Conservation (phyloP, 495 filamentous ascomycete species). For the Aspergillus wentii region DNA sequence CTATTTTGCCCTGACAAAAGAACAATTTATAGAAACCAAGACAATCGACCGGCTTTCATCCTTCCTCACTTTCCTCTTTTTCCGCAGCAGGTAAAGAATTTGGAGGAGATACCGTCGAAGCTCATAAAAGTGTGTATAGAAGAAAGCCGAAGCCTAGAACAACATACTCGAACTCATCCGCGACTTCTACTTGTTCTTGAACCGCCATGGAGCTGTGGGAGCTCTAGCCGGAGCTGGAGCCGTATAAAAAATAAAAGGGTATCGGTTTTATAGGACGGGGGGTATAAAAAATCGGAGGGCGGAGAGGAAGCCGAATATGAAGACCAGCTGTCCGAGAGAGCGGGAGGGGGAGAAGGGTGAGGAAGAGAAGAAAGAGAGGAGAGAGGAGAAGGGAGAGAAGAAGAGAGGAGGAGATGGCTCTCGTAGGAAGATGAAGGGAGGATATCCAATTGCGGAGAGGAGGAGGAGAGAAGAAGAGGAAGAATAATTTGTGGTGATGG, state of each 20-base stretch:
- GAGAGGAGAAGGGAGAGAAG: slow-evolving; percentile 1
- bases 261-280: neutral
- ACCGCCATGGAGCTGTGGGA: slow-evolving; percentile 39
- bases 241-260: slow-evolving; percentile 2
- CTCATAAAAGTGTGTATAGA: slow-evolving; percentile 1
- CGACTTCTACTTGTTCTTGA: slow-evolving; percentile 33
- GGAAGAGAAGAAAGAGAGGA: slow-evolving; percentile 1
- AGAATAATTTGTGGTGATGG: slow-evolving; percentile 1
- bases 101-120: too few relatives aligned
- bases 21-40: too few relatives aligned
- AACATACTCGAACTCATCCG: slow-evolving; percentile 45
- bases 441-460: slow-evolving; percentile 1
- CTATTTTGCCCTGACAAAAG: too few relatives aligned
- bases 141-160: slow-evolving; percentile 2
- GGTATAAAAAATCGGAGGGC: neutral
- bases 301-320: too few relatives aligned
- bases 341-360: neutral
- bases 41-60: too few relatives aligned
- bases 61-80: too few relatives aligned
- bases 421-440: neutral
- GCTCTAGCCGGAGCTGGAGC: slow-evolving; percentile 33
- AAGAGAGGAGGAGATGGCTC: neutral
- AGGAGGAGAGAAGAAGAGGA: slow-evolving; percentile 2
- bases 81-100: too few relatives aligned
- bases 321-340: too few relatives aligned